A percentile compares a stretch with the other conserved stretches of the same genome.
Evolutionary conservation across 345 rosid genomes (phyloP).

Genomic region (Hevea brasiliensis): DNA sequence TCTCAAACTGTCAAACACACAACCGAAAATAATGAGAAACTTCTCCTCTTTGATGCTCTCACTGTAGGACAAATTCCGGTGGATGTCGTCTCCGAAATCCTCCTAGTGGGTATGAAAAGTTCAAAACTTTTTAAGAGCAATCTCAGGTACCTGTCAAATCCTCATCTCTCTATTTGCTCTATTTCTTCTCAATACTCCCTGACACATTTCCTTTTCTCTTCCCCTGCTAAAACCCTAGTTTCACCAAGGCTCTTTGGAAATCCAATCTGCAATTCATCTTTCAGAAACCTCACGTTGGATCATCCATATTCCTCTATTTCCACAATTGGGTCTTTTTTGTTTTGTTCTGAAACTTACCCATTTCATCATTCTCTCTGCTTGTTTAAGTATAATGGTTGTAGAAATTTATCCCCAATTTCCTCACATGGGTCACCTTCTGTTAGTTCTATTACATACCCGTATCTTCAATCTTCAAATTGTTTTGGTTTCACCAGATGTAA

Average conservation of each 20-base stretch:
- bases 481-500: not conserved
- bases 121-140: not conserved
- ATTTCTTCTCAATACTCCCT: not conserved
- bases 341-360: not conserved
- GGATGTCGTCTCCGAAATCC: not conserved
- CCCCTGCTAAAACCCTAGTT: not conserved
- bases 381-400: not conserved
- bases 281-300: not conserved
- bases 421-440: not conserved
- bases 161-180: not conserved
- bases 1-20: too few relatives aligned
- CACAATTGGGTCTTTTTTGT: not conserved
- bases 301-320: not conserved
- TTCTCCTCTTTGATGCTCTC: not conserved
- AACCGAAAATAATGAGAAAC: too few relatives aligned
- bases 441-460: not conserved
- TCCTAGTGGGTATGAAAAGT: not conserved
- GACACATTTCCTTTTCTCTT: not conserved
- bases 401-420: not conserved
- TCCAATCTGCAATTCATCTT: not conserved
- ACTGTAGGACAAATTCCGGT: not conserved
- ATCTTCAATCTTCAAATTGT: not conserved
- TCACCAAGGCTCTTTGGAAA: not conserved
- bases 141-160: constrained; percentile 11
- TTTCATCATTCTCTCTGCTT: not conserved